phyloP scores from a whole-genome alignment of 345 rosid species.

The Bruguiera gymnorhiza region DNA sequence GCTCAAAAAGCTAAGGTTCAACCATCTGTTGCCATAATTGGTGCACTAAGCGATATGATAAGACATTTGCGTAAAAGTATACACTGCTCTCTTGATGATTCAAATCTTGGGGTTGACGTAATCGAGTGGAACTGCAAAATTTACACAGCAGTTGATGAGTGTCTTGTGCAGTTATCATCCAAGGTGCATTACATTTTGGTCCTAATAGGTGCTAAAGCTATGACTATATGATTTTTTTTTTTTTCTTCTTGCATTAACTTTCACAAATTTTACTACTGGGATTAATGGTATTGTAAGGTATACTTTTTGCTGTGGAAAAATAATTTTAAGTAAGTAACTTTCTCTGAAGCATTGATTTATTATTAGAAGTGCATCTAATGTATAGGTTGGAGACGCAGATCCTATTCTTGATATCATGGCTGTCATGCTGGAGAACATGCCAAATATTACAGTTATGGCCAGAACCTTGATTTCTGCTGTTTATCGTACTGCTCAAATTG shows the following conservation, averaged over 20 bases:
- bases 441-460: conserved; percentile 61
- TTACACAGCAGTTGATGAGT: conserved; percentile 58
- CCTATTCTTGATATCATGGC: conserved; percentile 83
- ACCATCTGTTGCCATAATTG: conserved; percentile 56
- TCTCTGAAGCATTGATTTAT: neutral
- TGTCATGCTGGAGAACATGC: conserved; percentile 73
- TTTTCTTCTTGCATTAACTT: neutral
- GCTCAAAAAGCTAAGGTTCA: conserved; percentile 51
- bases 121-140: conserved; percentile 55
- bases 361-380: conserved; percentile 3
- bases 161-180: conserved; percentile 55
- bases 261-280: neutral
- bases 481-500: conserved; percentile 66
- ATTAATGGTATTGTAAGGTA: neutral
- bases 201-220: neutral
- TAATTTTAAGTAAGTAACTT: neutral
- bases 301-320: neutral
- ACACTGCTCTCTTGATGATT: conserved; percentile 64
- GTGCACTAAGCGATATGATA: conserved; percentile 72
- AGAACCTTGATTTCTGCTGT: conserved; percentile 58
- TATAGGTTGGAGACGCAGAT: conserved; percentile 78
- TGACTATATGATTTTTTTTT: neutral
- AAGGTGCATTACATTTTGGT: conserved; percentile 39
- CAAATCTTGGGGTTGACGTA: conserved; percentile 56
- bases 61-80: conserved; percentile 73